phyloP scores from a whole-genome alignment of 805 yeast genomes.

The Kuraishia hungarica region DNA sequence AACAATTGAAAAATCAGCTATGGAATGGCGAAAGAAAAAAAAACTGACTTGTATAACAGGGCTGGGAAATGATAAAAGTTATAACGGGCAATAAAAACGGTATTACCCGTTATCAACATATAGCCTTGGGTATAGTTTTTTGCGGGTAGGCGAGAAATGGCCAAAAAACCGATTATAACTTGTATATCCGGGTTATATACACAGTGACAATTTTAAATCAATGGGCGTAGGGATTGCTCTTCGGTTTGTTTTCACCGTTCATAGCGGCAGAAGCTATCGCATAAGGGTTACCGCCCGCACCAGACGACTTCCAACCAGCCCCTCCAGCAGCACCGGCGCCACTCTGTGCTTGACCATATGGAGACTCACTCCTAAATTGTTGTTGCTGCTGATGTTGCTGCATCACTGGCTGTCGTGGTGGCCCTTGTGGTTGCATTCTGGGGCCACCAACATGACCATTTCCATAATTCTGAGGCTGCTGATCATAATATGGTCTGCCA shows the following conservation, averaged over 20 bases:
- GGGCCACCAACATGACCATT: background rate
- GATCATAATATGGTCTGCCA: background rate
- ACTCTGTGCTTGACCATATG: background rate
- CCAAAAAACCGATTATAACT: no score
- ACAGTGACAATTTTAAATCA: no score
- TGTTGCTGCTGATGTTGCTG: constrained; percentile 3
- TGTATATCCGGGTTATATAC: no score
- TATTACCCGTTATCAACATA: no score
- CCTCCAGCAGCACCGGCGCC: background rate
- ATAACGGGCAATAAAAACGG: no score
- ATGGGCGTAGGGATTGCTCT: constrained; percentile 1
- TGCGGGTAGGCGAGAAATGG: no score
- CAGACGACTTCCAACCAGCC: constrained; percentile 7
- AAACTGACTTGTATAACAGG: no score
- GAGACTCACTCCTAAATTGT: constrained; percentile 7
- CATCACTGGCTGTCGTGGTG: constrained; percentile 1
- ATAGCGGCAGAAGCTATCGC: constrained; percentile 12
- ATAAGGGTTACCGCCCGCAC: constrained; percentile 11
- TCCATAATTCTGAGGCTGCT: background rate
- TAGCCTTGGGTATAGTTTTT: no score
- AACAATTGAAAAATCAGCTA: no score
- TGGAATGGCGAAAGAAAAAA: no score
- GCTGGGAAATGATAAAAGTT: no score
- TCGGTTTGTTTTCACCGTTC: constrained; percentile 3
- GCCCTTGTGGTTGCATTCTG: background rate